Percentiles rank a stretch among this genome's conserved stretches.
phyloP scores from a whole-genome alignment of 108 stramenopile species.

The Aureococcus anophagefferens region DNA sequence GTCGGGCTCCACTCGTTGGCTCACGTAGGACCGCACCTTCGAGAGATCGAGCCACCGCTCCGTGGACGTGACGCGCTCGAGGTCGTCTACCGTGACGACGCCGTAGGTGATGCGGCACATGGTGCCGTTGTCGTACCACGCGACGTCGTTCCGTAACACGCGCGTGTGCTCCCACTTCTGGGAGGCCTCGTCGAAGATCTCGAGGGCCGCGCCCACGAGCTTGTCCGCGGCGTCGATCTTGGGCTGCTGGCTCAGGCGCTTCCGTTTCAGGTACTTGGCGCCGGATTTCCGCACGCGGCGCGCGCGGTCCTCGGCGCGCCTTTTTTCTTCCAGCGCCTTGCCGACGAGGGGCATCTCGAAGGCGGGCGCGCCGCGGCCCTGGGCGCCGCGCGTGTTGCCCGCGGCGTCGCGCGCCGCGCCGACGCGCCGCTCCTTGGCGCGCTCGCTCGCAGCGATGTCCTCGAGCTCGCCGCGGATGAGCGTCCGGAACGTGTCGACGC shows the following conservation, averaged over 20 bases:
- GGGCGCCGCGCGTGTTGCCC: too few relatives aligned
- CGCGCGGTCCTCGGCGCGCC: not conserved
- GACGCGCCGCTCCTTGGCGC: too few relatives aligned
- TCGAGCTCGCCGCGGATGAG: too few relatives aligned
- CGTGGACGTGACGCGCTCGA: not conserved
- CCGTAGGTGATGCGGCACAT: constrained; percentile 1
- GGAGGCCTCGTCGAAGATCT: constrained; percentile 29
- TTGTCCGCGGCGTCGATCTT: constrained; percentile 11
- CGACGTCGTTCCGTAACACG: constrained; percentile 4
- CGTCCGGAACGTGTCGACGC: too few relatives aligned
- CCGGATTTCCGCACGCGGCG: not conserved
- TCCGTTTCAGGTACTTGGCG: constrained; percentile 2
- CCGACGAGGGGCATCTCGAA: too few relatives aligned
- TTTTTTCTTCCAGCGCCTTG: too few relatives aligned
- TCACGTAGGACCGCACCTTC: constrained; percentile 23
- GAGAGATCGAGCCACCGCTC: constrained; percentile 15
- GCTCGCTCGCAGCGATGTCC: too few relatives aligned
- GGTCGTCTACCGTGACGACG: constrained; percentile 2
- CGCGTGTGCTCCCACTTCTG: constrained; percentile 24
- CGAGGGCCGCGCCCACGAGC: constrained; percentile 15
- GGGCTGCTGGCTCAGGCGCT: constrained; percentile 13
- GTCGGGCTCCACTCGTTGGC: constrained; percentile 2
- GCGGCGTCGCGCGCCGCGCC: too few relatives aligned
- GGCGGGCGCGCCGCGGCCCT: too few relatives aligned
- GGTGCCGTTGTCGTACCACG: constrained; percentile 29